These are phyloP conservation scores for Thelonectria discophora DNA, from an alignment of 2,329 filamentous ascomycete genomes.

Conservation along the genomic window DNA sequence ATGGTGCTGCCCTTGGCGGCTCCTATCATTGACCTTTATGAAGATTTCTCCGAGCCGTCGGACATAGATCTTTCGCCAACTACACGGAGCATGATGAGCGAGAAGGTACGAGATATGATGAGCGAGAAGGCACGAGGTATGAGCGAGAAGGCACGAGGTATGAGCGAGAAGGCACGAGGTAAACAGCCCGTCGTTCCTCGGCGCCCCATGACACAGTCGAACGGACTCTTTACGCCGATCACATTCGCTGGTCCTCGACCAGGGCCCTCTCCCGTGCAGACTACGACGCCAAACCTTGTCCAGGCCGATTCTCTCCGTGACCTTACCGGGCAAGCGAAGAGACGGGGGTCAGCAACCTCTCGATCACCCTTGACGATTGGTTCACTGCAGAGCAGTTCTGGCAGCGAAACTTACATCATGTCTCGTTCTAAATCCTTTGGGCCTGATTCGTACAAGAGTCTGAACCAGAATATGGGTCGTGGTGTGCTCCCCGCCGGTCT, in stretches of 20 bases:
- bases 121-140: conserved; percentile 61
- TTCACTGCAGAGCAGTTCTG: conserved; percentile 35
- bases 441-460: conserved; percentile 34
- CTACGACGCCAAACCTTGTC: conserved; percentile 27
- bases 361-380: conserved; percentile 36
- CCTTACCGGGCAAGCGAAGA: conserved; percentile 30
- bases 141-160: conserved; percentile 59
- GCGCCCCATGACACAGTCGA: conserved; percentile 29
- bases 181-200: conserved; percentile 53
- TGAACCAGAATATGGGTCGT: conserved; percentile 18
- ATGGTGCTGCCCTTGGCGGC: conserved; percentile 37
- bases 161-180: conserved; percentile 58
- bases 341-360: conserved; percentile 36
- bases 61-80: conserved; percentile 19
- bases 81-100: conserved; percentile 44
- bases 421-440: conserved; percentile 46
- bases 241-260: conserved; percentile 13
- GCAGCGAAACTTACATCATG: conserved; percentile 37
- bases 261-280: conserved; percentile 26
- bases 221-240: conserved; percentile 21
- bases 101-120: conserved; percentile 61
- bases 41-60: conserved; percentile 10
- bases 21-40: conserved; percentile 42
- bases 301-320: conserved; percentile 41
- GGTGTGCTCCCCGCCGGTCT: conserved; percentile 39